Evolutionary conservation across 2,329 filamentous ascomycete genomes (phyloP).

Genomic region (Fusarium annulatum): DNA sequence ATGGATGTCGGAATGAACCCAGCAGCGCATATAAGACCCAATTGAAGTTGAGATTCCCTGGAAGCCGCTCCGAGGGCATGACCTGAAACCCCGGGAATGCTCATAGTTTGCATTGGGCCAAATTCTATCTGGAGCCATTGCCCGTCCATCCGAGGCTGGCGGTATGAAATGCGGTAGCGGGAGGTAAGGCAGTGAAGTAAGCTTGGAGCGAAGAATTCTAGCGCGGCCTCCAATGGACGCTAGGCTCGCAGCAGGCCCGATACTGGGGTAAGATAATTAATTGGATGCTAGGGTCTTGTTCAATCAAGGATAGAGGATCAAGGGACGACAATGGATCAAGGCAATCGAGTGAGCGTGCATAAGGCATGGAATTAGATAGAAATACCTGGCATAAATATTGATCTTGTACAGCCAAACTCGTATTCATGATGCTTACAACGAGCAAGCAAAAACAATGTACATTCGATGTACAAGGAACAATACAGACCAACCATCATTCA

Average conservation of each 20-base stretch:
- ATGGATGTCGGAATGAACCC: not conserved
- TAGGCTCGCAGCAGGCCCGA: conserved; percentile 21
- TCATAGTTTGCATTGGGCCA: conserved; percentile 14
- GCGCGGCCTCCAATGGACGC: not conserved
- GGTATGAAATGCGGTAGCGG: conserved; percentile 8
- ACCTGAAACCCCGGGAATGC: conserved; percentile 24
- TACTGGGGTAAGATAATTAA: conserved; percentile 31
- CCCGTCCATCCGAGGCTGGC: conserved; percentile 18
- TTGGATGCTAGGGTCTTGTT: conserved; percentile 6
- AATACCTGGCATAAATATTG: not conserved
- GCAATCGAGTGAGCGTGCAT: not conserved
- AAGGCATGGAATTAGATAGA: not conserved
- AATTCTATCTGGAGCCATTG: conserved; percentile 31
- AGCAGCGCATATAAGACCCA: conserved; percentile 1
- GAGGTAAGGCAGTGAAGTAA: not conserved
- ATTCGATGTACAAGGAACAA: conserved; percentile 19
- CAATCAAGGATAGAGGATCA: conserved; percentile 17
- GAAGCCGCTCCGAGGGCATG: conserved; percentile 6
- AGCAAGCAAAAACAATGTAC: not conserved
- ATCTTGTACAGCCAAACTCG: conserved; percentile 1
- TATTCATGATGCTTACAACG: not conserved
- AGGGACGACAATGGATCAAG: conserved; percentile 9
- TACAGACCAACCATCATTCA: conserved; percentile 37
- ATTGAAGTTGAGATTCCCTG: not conserved
- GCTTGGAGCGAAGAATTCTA: conserved; percentile 30